These are phyloP conservation scores for Myxozyma melibiosi DNA, from an alignment of 805 yeast species.

Conservation along the genomic window DNA sequence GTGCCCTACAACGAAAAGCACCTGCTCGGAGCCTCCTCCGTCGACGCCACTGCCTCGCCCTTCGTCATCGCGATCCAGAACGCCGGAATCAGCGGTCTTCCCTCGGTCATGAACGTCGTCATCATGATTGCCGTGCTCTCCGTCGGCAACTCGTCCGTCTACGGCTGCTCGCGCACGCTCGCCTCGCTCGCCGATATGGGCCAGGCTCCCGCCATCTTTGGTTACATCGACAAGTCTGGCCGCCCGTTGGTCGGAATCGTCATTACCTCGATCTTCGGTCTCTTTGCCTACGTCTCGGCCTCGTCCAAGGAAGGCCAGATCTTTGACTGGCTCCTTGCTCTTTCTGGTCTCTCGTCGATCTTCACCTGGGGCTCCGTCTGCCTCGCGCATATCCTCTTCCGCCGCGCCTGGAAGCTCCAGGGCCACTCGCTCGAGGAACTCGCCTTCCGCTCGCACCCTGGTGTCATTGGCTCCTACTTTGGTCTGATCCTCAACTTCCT, in stretches of 20 bases:
- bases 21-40: slow-evolving; percentile 51
- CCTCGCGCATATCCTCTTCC: slow-evolving; percentile 67
- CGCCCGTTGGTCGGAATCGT: slow-evolving; percentile 72
- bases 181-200: slow-evolving; percentile 69
- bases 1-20: slow-evolving; percentile 65
- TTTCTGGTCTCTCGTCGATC: slow-evolving; percentile 75
- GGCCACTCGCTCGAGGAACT: slow-evolving; percentile 72
- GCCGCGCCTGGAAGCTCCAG: slow-evolving; percentile 60
- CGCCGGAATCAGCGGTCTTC: slow-evolving; percentile 68
- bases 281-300: slow-evolving; percentile 64
- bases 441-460: slow-evolving; percentile 66
- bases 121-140: slow-evolving; percentile 69
- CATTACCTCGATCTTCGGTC: slow-evolving; percentile 52
- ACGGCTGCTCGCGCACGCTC: slow-evolving; percentile 68
- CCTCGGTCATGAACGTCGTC: slow-evolving; percentile 70
- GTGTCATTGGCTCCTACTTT: slow-evolving; percentile 65
- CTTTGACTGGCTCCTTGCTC: slow-evolving; percentile 75
- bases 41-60: slow-evolving; percentile 69
- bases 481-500: slow-evolving; percentile 61
- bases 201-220: slow-evolving; percentile 60
- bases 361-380: slow-evolving; percentile 80
- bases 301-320: slow-evolving; percentile 53
- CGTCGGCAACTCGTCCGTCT: slow-evolving; percentile 73
- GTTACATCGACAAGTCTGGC: slow-evolving; percentile 74
- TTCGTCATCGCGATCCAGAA: slow-evolving; percentile 70